Evolutionary conservation across 169 alveolate genomes (phyloP), one percentile per base, ranked within the genome.

Genomic region (Neospora caninum): DNA sequence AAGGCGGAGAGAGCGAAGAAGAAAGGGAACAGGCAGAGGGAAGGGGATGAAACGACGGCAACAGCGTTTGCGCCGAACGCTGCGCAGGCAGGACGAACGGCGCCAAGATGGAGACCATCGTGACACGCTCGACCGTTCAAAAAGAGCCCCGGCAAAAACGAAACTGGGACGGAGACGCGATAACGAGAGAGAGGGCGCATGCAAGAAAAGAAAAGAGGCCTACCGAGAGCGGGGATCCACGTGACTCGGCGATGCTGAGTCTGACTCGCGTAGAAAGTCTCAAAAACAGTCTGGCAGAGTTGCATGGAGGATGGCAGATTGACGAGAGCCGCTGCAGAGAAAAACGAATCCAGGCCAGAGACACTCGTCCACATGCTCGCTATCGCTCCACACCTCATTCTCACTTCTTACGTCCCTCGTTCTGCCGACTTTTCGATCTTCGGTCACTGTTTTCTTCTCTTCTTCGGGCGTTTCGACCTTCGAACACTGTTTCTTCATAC

Each of bases 201-300:
- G 22, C 22, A 49, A 49, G 58, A 4, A 49, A 49, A 49, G 58
- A 49, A 13, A 49, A 49, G 29, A 31, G 97, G 86, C 96, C 80
- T 89, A 45, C 98, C 99, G 69, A 96, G 95, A 41, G 96, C 87
- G 70, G 97, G 97, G 89, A 97, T 95, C 99, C 99, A 98, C 36
- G 97, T 94, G n/a, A 98, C 96, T 80, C 96, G 95, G 82, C 98
- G 96, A 88, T 97, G 98, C 86, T 95, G 96, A 43, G 98, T 97
- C 91, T 96, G 97, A 38, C 91, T 42, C 27, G 92, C 88, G 92
- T 96, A 97, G 88, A 92, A 97, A 29, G 88, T 86, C 64, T 94
- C 96, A 94, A 97, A 97, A 38, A 94, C 92, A 64, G 53, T 88
- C 53, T 96, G 93, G 83, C 97, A 95, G 27, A 78, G 67, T 58